Conservation (phyloP, 116 monocot species). For the Iris pallida region DNA sequence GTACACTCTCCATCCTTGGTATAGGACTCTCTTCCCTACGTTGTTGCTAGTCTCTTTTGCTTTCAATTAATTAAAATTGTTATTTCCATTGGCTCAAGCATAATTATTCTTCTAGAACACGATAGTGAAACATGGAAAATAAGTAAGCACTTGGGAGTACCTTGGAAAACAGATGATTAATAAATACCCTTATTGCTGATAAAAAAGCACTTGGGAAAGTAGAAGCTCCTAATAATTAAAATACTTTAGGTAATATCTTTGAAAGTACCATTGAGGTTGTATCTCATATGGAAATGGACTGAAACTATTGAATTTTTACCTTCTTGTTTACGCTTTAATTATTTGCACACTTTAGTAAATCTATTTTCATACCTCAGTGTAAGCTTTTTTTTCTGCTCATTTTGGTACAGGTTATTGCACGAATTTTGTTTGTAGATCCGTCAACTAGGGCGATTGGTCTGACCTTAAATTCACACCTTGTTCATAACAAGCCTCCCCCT, state of each 20-base stretch:
- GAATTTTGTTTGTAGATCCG: conserved; percentile 89
- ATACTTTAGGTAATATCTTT: background rate
- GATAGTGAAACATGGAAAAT: too few species aligned
- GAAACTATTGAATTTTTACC: background rate
- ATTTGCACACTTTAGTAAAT: background rate
- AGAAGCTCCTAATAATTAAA: background rate
- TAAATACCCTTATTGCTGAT: background rate
- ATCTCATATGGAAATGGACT: background rate
- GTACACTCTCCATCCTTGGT: too few species aligned
- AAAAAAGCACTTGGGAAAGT: background rate
- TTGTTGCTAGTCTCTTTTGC: too few species aligned
- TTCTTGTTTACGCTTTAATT: background rate
- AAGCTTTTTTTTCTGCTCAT: background rate
- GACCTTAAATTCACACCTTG: conserved; percentile 60
- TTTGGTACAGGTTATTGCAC: conserved; percentile 69
- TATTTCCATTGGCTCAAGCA: too few species aligned
- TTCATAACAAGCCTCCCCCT: conserved; percentile 52
- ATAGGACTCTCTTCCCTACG: too few species aligned
- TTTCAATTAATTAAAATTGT: too few species aligned
- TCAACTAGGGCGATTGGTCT: conserved; percentile 86
- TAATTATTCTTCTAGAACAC: too few species aligned
- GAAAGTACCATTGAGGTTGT: background rate
- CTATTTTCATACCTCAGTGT: too few species aligned
- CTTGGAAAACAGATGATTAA: too few species aligned
- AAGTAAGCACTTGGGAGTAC: too few species aligned